Conservation (phyloP, 2,329 filamentous ascomycete species). For the Phyllosticta citrichinensis region DNA sequence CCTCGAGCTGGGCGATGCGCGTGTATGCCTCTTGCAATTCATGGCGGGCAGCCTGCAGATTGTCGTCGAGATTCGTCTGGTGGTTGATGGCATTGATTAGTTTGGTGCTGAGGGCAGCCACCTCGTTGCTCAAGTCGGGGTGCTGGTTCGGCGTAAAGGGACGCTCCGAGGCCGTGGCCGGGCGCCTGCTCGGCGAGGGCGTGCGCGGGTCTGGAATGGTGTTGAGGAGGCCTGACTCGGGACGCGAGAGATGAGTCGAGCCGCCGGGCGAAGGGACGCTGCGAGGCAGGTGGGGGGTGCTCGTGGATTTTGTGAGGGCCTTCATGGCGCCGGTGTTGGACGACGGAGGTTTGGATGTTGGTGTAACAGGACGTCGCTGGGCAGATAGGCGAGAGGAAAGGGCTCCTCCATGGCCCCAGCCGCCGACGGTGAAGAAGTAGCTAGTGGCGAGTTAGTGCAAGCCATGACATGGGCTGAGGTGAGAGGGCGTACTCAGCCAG, state of each 20-base stretch:
- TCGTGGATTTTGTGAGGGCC: constrained; percentile 28
- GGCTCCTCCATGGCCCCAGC: constrained; percentile 22
- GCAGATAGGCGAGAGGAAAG: constrained; percentile 21
- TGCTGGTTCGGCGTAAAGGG: constrained; percentile 33
- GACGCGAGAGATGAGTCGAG: constrained; percentile 18
- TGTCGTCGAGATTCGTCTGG: constrained; percentile 85
- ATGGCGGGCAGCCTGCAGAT: constrained; percentile 67
- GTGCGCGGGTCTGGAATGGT: constrained; percentile 51
- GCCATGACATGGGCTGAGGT: neutral
- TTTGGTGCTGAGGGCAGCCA: constrained; percentile 86
- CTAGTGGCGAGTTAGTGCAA: constrained; percentile 3
- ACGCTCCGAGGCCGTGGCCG: constrained; percentile 26
- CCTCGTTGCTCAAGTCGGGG: constrained; percentile 60
- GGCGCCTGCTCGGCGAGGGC: constrained; percentile 22
- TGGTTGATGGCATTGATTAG: constrained; percentile 96
- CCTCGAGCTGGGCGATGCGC: constrained; percentile 59
- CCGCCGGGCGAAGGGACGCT: constrained; percentile 9
- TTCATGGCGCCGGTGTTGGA: constrained; percentile 17
- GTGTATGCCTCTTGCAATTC: constrained; percentile 67
- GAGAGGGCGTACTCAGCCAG: constrained; percentile 20
- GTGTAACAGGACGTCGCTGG: constrained; percentile 24
- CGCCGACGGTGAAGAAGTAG: constrained; percentile 23
- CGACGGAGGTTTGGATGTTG: constrained; percentile 16
- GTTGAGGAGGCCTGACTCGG: constrained; percentile 52
- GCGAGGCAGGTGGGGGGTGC: constrained; percentile 25